Evolutionary conservation across 2,329 filamentous ascomycete species (phyloP), one percentile per base, ranked within the genome.

Genomic region (Alternaria angustiovoidea): DNA sequence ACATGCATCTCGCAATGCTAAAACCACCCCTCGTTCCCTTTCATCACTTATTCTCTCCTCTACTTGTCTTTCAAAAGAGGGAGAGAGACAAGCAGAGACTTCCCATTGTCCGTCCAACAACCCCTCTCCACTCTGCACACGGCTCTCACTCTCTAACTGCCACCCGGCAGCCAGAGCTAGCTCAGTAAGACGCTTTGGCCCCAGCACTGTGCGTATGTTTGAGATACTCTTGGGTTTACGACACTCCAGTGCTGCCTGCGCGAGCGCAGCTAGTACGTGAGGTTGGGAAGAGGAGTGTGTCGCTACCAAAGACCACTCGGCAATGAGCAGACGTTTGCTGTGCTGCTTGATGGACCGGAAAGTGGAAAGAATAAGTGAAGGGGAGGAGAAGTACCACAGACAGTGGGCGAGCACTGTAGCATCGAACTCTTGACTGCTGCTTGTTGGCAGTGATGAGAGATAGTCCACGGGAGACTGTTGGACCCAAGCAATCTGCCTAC

Each of bases 321-420:
- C 83, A 6, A 85, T 62, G 34, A 78, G 78, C 4, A 86, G 69
- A 14, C 68, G 70, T 22, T 68, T 72, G 18, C 71, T 77, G 41
- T 78, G 73, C 9, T 74, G 66, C 28, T 66, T 72, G 28, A 82
- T 66, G n/a, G 75, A 73, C 0, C 59, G 5, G 6, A 85, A 74
- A n/a, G 81, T 79, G 2, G 63, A 60, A 0, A 70, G 59, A 4
- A 85, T 72, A 11, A 75, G 64, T 0, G 66, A 62, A 0, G 78
- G 78, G 1, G 78, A 78, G 16, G 75, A 64, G 65, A 88, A 87
- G 68, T 87, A 88, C 82, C 83, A 88, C 28, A 85, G 77, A 63
- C 79, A 82, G 70, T 87, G 85, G 18, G 77, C 76, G 36, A 87
- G 76, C 3, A 87, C 81, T 2, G 80, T 78, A 22, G 77, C 79